Percentiles rank a stretch among this genome's conserved stretches.
These are phyloP conservation scores for Tulasnella sp. DNA, from an alignment of 768 basidiomycete genomes.

Conservation along the genomic window DNA sequence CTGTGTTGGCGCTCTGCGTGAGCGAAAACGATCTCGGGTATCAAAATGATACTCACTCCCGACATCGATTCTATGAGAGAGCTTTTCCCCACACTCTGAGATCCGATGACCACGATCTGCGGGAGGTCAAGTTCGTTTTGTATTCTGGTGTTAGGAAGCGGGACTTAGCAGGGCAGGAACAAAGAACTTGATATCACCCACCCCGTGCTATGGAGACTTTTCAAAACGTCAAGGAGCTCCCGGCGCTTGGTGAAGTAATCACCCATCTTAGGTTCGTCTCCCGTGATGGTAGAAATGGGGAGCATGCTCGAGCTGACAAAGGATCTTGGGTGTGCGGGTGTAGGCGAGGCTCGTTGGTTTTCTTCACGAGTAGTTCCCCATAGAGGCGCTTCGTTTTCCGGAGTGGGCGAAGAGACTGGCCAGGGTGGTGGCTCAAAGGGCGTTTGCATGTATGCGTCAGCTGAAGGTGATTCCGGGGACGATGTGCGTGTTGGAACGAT, in stretches of 20 bases:
- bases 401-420: no score
- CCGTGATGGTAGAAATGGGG: no score
- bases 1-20: constrained; percentile 37
- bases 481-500: no score
- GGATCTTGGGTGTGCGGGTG: no score
- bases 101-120: constrained; percentile 73
- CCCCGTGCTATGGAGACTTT: constrained; percentile 28
- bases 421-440: no score
- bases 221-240: constrained; percentile 25
- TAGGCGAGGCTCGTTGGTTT: no score
- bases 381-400: no score
- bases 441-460: no score
- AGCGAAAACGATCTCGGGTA: no score
- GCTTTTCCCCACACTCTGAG: constrained; percentile 74
- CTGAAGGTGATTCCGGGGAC: no score
- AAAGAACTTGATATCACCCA: background rate
- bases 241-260: constrained; percentile 7
- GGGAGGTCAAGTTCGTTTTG: constrained; percentile 66
- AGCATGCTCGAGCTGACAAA: no score
- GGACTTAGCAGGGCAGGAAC: background rate
- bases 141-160: background rate
- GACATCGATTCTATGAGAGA: constrained; percentile 79
- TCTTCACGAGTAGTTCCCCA: no score
- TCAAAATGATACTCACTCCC: constrained; percentile 25
- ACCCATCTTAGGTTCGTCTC: background rate